These are phyloP conservation scores for Chamaenerion angustifolium DNA, from an alignment of 345 rosid genomes.

Conservation along the genomic window DNA sequence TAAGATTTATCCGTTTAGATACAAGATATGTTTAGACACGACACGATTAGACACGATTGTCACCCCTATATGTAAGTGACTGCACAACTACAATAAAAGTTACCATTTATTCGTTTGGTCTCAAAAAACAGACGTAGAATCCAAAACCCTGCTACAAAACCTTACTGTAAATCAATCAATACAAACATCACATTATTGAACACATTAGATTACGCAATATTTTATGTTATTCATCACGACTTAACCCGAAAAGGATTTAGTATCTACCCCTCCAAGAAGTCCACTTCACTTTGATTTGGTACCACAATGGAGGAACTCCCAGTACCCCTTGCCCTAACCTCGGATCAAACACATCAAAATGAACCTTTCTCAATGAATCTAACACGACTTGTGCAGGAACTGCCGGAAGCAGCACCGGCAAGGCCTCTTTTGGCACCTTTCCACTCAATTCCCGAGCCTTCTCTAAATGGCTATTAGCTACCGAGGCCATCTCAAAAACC, in stretches of 20 bases:
- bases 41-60: too few species aligned
- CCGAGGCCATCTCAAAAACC: conserved; percentile 79
- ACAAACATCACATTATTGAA: neutral
- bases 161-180: too few species aligned
- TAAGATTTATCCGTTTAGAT: too few species aligned
- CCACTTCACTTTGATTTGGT: conserved; percentile 76
- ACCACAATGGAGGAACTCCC: conserved; percentile 68
- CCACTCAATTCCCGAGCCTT: conserved; percentile 70
- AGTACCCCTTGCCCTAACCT: conserved; percentile 57
- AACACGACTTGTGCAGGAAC: conserved; percentile 67
- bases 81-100: too few species aligned
- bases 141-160: too few species aligned
- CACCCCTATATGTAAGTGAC: too few species aligned
- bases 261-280: conserved; percentile 54
- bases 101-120: too few species aligned
- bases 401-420: conserved; percentile 59
- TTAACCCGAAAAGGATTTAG: conserved; percentile 10
- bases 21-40: too few species aligned
- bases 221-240: too few species aligned
- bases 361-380: conserved; percentile 45
- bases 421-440: conserved; percentile 57
- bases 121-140: too few species aligned
- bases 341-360: conserved; percentile 78
- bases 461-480: conserved; percentile 62
- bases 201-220: too few species aligned